Evolutionary conservation across 1,284 basidiomycete species (phyloP), one percentile per base, ranked within the genome.

Genomic region (Neolentinus lepideus): DNA sequence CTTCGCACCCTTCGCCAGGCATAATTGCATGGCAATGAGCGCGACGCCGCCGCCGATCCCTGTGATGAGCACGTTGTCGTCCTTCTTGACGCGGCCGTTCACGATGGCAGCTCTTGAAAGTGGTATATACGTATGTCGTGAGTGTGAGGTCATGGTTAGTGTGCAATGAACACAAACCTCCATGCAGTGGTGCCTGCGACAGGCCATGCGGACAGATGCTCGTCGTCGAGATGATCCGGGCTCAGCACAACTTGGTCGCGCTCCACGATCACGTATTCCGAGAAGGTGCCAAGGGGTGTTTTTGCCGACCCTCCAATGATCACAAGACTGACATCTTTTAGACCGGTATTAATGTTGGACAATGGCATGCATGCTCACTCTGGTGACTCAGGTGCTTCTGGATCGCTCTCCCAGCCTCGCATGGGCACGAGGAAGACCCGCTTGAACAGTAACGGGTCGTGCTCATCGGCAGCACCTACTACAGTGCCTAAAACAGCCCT

Each of bases 1-100:
- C 48, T 81, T 81, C 0, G 88, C 90, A 8, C 90, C 89, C 61
- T 79, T 80, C 0, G 88, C 90, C 1, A 92, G 64, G 63, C 85
- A 89, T 22, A 94, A 71, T 66, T 94, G 92, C 53, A 94, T 69
- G 0, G 90, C 86, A 35, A 83, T 64, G 22, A 94, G 73, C 0
- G 92, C 92, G 26, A 94, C 92, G 6, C 92, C 92, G 11, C 92
- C 85, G n/a, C 85, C 87, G 38, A 87, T 81, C 14, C 88, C 88
- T 1, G 88, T 90, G 55, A 94, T 86, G 35, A 94, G 79, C 31
- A 94, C 75, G 56, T 85, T 88, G 48, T 93, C 82, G 3, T 84
- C 89, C 8, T 71, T 65, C 53, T 78, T 60, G 3, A 92, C 79
- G 3, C 75, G 67, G 0, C 80, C 92, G 62, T 92, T 85, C 35